phyloP scores from a whole-genome alignment of 805 yeast genomes.

The Peterozyma toletana region DNA sequence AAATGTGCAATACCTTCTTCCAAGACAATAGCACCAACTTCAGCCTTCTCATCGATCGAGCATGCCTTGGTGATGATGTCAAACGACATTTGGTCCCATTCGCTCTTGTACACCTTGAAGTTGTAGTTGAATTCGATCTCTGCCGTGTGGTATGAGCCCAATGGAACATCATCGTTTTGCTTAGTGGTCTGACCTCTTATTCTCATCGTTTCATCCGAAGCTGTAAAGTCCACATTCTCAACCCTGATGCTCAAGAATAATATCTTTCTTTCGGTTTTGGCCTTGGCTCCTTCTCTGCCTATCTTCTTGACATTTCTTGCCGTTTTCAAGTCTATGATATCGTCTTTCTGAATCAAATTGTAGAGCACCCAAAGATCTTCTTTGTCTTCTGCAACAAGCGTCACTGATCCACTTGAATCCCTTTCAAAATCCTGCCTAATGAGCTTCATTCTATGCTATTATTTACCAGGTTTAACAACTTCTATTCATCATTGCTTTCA shows the following conservation, averaged over 20 bases:
- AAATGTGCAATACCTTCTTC: conserved; percentile 94
- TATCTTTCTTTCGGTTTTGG: conserved; percentile 43
- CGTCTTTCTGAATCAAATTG: conserved; percentile 72
- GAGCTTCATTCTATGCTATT: conserved; percentile 41
- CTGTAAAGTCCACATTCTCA: conserved; percentile 69
- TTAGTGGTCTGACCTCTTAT: conserved; percentile 69
- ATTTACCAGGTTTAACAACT: no score
- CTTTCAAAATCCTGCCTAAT: conserved; percentile 41
- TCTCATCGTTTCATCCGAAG: conserved; percentile 70
- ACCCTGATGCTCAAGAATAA: conserved; percentile 55
- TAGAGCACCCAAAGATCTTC: conserved; percentile 89
- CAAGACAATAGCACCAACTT: conserved; percentile 86
- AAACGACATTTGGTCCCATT: conserved; percentile 72
- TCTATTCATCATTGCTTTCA: not conserved
- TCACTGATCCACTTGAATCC: conserved; percentile 57
- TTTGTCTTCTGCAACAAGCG: conserved; percentile 75
- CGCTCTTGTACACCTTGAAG: conserved; percentile 62
- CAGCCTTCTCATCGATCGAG: conserved; percentile 74
- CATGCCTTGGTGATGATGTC: conserved; percentile 63
- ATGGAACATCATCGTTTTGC: conserved; percentile 68
- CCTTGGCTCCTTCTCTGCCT: conserved; percentile 23
- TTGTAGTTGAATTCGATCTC: conserved; percentile 66
- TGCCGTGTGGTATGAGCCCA: conserved; percentile 84
- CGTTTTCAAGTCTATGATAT: conserved; percentile 65
- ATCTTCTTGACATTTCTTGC: conserved; percentile 49